Percentiles rank a stretch among this genome's conserved stretches.
Conservation (phyloP, 2,329 filamentous ascomycete species). For the Lachnellula subtilissima region DNA sequence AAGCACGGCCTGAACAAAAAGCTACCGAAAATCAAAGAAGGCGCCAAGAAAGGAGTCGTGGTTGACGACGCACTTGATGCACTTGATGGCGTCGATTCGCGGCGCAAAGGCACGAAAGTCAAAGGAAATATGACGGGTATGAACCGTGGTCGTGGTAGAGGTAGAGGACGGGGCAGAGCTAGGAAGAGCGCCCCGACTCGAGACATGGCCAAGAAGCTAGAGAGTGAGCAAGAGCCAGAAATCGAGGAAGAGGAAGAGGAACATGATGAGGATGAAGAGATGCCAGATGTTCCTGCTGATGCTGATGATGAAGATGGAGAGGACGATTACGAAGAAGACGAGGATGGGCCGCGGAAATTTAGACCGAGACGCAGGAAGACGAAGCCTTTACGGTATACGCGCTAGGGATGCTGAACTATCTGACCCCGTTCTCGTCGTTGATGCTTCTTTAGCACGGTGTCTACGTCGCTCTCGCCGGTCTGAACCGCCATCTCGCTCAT, state of each 20-base stretch:
- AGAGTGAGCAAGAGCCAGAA: not conserved
- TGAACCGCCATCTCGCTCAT: slow-evolving; percentile 11
- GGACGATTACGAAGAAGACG: too few relatives aligned
- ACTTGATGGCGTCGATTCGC: slow-evolving; percentile 18
- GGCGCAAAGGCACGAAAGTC: slow-evolving; percentile 3
- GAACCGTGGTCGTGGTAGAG: not conserved
- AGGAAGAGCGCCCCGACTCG: slow-evolving; percentile 9
- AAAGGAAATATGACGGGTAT: slow-evolving; percentile 12
- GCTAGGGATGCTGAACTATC: slow-evolving; percentile 20
- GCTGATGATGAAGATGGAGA: too few relatives aligned
- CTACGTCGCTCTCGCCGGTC: slow-evolving; percentile 13
- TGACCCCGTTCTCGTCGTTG: slow-evolving; percentile 14
- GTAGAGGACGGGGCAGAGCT: slow-evolving; percentile 7
- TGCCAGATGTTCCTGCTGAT: not conserved
- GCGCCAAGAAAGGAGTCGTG: slow-evolving; percentile 20
- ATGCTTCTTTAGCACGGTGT: slow-evolving; percentile 10
- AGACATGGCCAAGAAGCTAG: not conserved
- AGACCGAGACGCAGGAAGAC: not conserved
- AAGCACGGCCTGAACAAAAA: slow-evolving; percentile 45
- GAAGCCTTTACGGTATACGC: not conserved
- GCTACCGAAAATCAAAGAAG: slow-evolving; percentile 16
- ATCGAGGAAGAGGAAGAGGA: not conserved
- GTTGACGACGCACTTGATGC: slow-evolving; percentile 20
- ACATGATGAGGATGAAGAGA: not conserved
- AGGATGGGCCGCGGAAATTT: too few relatives aligned